Evolutionary conservation across 1,284 basidiomycete genomes (phyloP), one percentile per base, ranked within the genome.

Genomic region (Somion occarium): DNA sequence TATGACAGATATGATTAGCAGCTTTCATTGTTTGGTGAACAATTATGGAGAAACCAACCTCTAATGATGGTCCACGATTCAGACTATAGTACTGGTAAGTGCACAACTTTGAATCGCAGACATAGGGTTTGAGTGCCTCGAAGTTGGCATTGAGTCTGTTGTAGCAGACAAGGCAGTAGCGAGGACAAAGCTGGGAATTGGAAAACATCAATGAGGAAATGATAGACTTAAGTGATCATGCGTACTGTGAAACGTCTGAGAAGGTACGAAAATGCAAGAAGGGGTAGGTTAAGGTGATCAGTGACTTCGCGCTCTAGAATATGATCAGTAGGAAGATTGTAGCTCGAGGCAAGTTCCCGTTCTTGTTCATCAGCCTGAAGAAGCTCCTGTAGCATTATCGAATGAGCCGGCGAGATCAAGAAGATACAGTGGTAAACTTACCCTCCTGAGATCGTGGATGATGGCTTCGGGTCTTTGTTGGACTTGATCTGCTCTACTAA

Each of bases 71-170:
- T 0, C 82, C 82, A 18, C 76, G 71, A 53, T 82, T 82, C 38
- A 82, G 64, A 9, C 73, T 68, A 58, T 83, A 85, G 56, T 82
- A 85, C 56, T 82, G 82, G 58, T 82, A 85, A 2, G 75, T 68
- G 61, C 83, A 85, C 2, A 85, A 68, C 52, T 74, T 76, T 12
- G 72, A 73, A 52, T 76, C 71, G 59, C 83, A 85, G 13, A 85
- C 81, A 58, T 84, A 85, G 3, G 83, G 83, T 60, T 84, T 83
- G 51, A 85, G 73, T 0, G 77, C 78, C 54, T 81, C 80, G 52
- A 74, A 78, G 43, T 76, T 70, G 2, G 68, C 69, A 9, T 69
- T 57, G 27, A 85, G 71, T 51, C 72, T 76, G 55, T 78, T 75
- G 53, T 85, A 82, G 61, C 83, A 85, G 5, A 84, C 78, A 12